Evolutionary conservation across 768 basidiomycete genomes (phyloP).

Genomic region (Amylocystis lapponica): DNA sequence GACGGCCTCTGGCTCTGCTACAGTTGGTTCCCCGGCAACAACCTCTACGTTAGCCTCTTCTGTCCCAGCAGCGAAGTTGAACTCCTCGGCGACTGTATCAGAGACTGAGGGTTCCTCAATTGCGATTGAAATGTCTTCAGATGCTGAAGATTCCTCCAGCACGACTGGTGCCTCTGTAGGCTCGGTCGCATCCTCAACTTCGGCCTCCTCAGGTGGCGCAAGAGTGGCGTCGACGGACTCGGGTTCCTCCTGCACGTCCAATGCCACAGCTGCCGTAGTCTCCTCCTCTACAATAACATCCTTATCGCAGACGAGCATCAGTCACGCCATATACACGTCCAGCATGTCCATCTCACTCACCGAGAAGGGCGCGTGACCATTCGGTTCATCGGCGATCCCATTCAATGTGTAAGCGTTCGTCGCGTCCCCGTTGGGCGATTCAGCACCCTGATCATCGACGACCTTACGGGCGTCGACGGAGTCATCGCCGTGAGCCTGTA

Average conservation of each 20-base stretch:
- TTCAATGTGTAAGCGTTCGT: not conserved
- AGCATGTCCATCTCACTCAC: not conserved
- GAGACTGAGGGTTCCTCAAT: too few species aligned
- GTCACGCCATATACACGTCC: not conserved
- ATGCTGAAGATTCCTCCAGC: conserved; percentile 6
- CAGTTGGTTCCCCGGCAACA: too few species aligned
- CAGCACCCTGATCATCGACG: not conserved
- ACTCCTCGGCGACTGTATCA: not conserved
- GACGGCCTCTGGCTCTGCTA: too few species aligned
- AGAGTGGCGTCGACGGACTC: not conserved
- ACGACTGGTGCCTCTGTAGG: not conserved
- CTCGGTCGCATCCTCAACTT: too few species aligned
- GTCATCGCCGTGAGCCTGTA: not conserved
- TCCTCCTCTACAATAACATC: not conserved
- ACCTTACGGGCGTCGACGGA: not conserved
- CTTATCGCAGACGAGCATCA: not conserved
- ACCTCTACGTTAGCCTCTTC: not conserved
- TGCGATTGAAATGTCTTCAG: too few species aligned
- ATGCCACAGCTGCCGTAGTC: not conserved
- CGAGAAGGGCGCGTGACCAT: not conserved
- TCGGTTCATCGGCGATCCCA: not conserved
- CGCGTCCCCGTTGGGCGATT: not conserved
- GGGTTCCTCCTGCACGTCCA: not conserved
- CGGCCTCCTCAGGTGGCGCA: not conserved
- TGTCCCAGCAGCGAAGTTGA: not conserved